These are phyloP conservation scores for Eragrostis tef DNA, from an alignment of 202 grass and related monocot genomes.

Conservation along the genomic window DNA sequence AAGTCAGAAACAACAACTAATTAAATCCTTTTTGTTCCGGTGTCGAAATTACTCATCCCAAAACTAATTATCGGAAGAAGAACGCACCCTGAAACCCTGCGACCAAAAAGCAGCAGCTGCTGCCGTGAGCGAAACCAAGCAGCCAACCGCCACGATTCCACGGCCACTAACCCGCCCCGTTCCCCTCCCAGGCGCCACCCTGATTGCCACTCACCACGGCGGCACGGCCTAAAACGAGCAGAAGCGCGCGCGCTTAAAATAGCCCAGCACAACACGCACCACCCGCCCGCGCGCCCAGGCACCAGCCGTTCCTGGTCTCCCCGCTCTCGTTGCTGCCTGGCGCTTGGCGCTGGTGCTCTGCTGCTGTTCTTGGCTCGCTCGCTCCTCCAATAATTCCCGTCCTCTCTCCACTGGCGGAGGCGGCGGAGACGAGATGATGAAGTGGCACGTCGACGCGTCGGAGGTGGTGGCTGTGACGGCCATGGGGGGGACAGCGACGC, in stretches of 20 bases:
- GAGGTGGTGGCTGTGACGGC: conserved; percentile 53
- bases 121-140: not conserved
- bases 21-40: not conserved
- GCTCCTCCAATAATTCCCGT: not conserved
- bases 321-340: not conserved
- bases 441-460: conserved; percentile 64
- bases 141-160: conserved; percentile 26
- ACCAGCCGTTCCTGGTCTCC: conserved; percentile 1
- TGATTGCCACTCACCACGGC: conserved; percentile 10
- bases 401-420: not conserved
- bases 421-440: conserved; percentile 44
- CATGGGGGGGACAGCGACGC: conserved; percentile 92
- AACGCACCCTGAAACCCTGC: not conserved
- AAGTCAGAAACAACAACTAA: not conserved
- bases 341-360: too few relatives aligned
- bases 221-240: conserved; percentile 46
- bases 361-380: not conserved
- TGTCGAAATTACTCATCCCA: not conserved
- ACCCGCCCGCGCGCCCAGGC: conserved; percentile 18
- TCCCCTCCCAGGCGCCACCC: conserved; percentile 26
- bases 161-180: conserved; percentile 21
- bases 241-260: conserved; percentile 53
- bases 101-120: not conserved
- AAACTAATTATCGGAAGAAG: not conserved
- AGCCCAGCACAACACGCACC: conserved; percentile 52